A percentile compares a stretch with the other conserved stretches of the same genome.
These are phyloP conservation scores for Ogataea kodamae DNA, from an alignment of 805 yeast species.

Conservation along the genomic window DNA sequence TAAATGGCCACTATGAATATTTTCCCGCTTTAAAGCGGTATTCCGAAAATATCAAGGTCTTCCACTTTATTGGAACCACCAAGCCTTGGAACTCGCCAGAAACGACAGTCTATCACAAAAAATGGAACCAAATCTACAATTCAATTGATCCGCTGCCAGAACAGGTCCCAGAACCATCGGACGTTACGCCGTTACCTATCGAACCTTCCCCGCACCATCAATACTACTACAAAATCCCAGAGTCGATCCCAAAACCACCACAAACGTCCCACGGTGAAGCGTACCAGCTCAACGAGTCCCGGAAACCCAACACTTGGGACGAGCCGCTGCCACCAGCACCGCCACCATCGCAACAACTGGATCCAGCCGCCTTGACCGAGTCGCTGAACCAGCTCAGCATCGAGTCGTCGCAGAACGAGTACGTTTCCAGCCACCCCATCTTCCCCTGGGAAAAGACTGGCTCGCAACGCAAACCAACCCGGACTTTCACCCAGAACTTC, in stretches of 20 bases:
- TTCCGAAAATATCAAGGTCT: conserved; percentile 40
- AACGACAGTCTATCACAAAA: conserved; percentile 22
- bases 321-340: background rate
- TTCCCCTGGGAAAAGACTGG: conserved; percentile 36
- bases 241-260: conserved; percentile 23
- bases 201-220: conserved; percentile 12
- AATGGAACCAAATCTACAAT: conserved; percentile 33
- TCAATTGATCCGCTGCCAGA: conserved; percentile 19
- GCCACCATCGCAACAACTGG: background rate
- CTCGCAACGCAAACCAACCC: conserved; percentile 10
- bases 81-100: conserved; percentile 31
- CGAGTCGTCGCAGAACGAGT: conserved; percentile 14
- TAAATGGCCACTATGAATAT: conserved; percentile 33
- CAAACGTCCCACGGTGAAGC: conserved; percentile 32
- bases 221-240: conserved; percentile 25
- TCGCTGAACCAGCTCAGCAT: conserved; percentile 2
- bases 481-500: conserved; percentile 19
- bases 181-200: conserved; percentile 1
- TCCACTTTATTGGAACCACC: conserved; percentile 73
- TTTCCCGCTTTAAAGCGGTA: conserved; percentile 33
- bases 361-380: conserved; percentile 2
- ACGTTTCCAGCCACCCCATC: conserved; percentile 30
- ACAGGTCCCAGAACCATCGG: background rate
- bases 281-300: conserved; percentile 28
- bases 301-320: conserved; percentile 23